Evolutionary conservation across 352 stramenopile genomes (phyloP).

Genomic region (Hyaloperonospora arabidopsidis): DNA sequence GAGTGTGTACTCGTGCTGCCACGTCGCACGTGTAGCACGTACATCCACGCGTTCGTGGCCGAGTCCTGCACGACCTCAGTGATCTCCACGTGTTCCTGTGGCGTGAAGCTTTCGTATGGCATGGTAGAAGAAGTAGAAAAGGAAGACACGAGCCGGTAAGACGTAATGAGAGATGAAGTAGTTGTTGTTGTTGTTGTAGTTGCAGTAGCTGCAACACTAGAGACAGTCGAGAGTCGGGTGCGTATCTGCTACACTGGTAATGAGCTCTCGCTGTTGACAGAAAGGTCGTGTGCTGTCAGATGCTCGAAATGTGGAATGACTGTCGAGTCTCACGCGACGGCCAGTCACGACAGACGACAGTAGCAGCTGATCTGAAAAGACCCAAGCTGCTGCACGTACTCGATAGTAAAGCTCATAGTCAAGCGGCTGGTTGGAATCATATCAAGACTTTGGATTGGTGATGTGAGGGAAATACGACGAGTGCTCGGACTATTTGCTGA

Average conservation of each 20-base stretch:
- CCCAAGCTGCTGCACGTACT: conserved; percentile 7
- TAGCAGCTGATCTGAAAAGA: background rate
- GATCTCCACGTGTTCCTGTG: conserved; percentile 51
- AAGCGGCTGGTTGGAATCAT: background rate
- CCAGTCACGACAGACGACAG: conserved; percentile 15
- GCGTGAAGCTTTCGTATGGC: conserved; percentile 38
- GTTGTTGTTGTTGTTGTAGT: too few relatives aligned
- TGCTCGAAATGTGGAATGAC: conserved; percentile 26
- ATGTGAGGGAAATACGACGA: too few relatives aligned
- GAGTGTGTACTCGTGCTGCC: conserved; percentile 29
- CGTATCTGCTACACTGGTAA: too few relatives aligned
- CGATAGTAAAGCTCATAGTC: conserved; percentile 9
- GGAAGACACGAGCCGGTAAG: too few relatives aligned
- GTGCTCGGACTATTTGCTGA: too few relatives aligned
- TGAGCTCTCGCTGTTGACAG: background rate
- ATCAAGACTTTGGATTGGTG: too few relatives aligned
- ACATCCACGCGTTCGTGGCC: conserved; percentile 49
- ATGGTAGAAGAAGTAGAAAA: too few relatives aligned
- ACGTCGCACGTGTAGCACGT: conserved; percentile 47
- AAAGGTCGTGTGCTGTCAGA: conserved; percentile 5
- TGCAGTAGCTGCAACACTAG: too few relatives aligned
- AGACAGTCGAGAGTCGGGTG: too few relatives aligned
- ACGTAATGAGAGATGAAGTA: too few relatives aligned
- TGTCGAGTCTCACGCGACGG: conserved; percentile 7
- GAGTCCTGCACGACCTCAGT: conserved; percentile 57